phyloP scores from a whole-genome alignment of 345 rosid species.

The Trapa incisa region DNA sequence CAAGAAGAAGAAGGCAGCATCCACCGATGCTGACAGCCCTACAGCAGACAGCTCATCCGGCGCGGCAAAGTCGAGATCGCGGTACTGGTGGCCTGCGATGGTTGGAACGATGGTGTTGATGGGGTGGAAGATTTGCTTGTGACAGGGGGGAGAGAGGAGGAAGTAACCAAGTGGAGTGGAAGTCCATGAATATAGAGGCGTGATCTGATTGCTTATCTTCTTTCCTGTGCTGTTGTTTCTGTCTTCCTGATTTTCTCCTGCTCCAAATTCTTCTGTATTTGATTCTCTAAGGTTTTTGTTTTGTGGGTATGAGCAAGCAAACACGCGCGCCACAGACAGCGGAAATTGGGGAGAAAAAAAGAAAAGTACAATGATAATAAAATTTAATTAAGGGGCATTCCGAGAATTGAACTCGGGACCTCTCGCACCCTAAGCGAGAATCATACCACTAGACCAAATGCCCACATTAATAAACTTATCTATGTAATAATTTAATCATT shows the following conservation, averaged over 20 bases:
- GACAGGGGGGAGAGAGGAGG: neutral
- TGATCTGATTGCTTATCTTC: neutral
- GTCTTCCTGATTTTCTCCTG: neutral
- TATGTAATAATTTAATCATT: no score
- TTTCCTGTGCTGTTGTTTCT: neutral
- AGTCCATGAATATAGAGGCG: neutral
- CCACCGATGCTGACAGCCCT: conserved; percentile 9
- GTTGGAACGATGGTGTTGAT: conserved; percentile 3
- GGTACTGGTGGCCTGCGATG: neutral
- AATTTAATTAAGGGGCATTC: conserved; percentile 23
- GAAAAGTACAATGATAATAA: no score
- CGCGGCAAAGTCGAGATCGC: conserved; percentile 2
- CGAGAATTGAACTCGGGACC: conserved; percentile 84
- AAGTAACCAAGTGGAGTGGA: neutral
- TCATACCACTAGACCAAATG: conserved; percentile 93
- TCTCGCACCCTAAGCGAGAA: conserved; percentile 93
- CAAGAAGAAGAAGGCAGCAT: conserved; percentile 15
- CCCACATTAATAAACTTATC: conserved; percentile 12
- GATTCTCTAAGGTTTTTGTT: conserved; percentile 12
- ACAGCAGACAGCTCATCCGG: conserved; percentile 10
- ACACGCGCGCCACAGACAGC: no score
- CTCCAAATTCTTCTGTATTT: neutral
- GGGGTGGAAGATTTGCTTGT: conserved; percentile 7
- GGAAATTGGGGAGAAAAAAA: neutral
- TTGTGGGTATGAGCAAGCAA: conserved; percentile 1